Percentiles rank a stretch among this genome's conserved stretches.
These are phyloP conservation scores for Trichoderma orchidacearum DNA, from an alignment of 495 filamentous ascomycete species.

Conservation along the genomic window DNA sequence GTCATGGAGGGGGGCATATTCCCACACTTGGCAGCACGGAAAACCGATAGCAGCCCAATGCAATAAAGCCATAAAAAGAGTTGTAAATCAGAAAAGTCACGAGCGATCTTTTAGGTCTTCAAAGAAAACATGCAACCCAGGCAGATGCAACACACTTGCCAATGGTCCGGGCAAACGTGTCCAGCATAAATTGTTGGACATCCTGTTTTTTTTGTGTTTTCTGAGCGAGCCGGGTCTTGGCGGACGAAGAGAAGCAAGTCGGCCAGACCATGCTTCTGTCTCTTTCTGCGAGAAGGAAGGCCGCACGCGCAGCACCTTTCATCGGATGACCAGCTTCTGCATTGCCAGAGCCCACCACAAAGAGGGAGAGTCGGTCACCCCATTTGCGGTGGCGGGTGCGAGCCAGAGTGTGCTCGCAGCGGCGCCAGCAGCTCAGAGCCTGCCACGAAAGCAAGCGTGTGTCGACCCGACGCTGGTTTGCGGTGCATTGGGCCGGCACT, in stretches of 20 bases:
- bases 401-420: neutral
- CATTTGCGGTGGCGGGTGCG: neutral
- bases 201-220: neutral
- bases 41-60: slow-evolving; percentile 7
- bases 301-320: no score
- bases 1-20: slow-evolving; percentile 5
- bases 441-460: slow-evolving; percentile 30
- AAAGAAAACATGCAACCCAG: no score
- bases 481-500: neutral
- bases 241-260: no score
- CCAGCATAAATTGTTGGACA: neutral
- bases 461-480: neutral
- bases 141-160: neutral
- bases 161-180: neutral
- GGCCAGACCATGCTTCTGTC: no score
- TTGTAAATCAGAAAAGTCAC: no score
- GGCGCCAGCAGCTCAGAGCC: slow-evolving; percentile 16
- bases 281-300: no score
- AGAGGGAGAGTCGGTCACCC: neutral
- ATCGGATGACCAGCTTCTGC: neutral
- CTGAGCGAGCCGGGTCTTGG: no score
- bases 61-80: slow-evolving; percentile 10
- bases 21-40: slow-evolving; percentile 7
- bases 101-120: neutral
- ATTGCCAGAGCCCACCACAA: neutral